Evolutionary conservation across 208 protist species (phyloP).

Genomic region (Acanthamoeba healyi): DNA sequence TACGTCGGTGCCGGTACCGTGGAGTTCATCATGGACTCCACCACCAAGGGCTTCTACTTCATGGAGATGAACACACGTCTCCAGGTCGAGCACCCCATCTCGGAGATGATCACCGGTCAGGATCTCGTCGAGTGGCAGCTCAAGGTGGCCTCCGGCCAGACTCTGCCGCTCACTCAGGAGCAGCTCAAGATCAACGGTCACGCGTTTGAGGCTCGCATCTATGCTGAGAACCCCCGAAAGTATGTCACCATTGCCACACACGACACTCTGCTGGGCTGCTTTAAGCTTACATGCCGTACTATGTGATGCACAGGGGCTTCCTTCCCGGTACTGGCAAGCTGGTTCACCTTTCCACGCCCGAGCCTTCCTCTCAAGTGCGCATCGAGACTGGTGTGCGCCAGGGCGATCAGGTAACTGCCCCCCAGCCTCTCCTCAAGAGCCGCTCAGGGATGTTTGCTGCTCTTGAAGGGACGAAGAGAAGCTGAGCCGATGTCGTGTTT

Average conservation of each 20-base stretch:
- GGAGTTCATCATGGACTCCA: constrained; percentile 97
- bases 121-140: constrained; percentile 91
- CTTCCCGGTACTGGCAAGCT: constrained; percentile 49
- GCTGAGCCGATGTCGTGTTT: no score
- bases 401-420: constrained; percentile 76
- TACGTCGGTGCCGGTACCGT: constrained; percentile 97
- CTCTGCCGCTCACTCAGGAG: constrained; percentile 78
- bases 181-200: constrained; percentile 50
- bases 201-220: constrained; percentile 88
- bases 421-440: no score
- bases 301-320: constrained; percentile 34
- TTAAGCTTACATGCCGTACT: no score
- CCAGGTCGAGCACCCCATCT: constrained; percentile 93
- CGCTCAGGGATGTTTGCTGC: no score
- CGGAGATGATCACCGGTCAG: constrained; percentile 91
- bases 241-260: constrained; percentile 86
- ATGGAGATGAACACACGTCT: constrained; percentile 99
- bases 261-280: no score
- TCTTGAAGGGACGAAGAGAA: no score
- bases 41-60: constrained; percentile 96
- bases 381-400: constrained; percentile 85
- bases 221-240: constrained; percentile 87
- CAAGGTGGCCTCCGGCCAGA: constrained; percentile 82
- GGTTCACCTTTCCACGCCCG: background rate
- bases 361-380: constrained; percentile 57